These are phyloP conservation scores for Cronartium quercuum DNA, from an alignment of 1,284 basidiomycete species.

Conservation along the genomic window DNA sequence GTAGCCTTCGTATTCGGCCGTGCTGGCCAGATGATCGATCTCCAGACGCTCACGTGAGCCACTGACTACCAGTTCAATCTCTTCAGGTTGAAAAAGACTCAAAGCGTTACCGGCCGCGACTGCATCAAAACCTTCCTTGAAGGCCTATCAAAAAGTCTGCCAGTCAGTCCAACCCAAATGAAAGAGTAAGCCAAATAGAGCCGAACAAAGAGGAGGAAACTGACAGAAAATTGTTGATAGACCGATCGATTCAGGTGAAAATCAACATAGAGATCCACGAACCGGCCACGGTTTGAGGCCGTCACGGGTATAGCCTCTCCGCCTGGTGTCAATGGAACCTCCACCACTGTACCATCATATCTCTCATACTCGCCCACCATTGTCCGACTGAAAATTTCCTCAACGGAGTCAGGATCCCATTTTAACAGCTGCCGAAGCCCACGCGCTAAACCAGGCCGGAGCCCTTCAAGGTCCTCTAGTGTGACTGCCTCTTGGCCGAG, in stretches of 20 bases:
- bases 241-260: conserved; percentile 13
- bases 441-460: conserved; percentile 42
- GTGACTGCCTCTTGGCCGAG: conserved; percentile 37
- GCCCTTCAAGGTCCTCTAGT: conserved; percentile 42
- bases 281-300: conserved; percentile 41
- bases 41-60: conserved; percentile 43
- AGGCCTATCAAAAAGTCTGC: conserved; percentile 36
- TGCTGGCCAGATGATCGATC: conserved; percentile 40
- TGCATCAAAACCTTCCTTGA: conserved; percentile 44
- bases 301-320: conserved; percentile 42
- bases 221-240: conserved; percentile 9
- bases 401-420: conserved; percentile 41
- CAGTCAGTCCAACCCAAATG: not conserved
- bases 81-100: conserved; percentile 43
- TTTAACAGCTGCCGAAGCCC: conserved; percentile 42
- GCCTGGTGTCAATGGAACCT: conserved; percentile 41
- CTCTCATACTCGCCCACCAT: conserved; percentile 44
- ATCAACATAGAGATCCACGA: conserved; percentile 21
- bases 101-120: conserved; percentile 44
- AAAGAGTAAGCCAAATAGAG: conserved; percentile 39
- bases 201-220: conserved; percentile 21
- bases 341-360: conserved; percentile 42
- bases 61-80: conserved; percentile 45
- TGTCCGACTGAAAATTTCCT: conserved; percentile 41
- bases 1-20: conserved; percentile 43